A percentile compares a stretch with the other conserved stretches of the same genome.
phyloP scores from a whole-genome alignment of 352 stramenopile species.

The Elongisporangium undulatum region DNA sequence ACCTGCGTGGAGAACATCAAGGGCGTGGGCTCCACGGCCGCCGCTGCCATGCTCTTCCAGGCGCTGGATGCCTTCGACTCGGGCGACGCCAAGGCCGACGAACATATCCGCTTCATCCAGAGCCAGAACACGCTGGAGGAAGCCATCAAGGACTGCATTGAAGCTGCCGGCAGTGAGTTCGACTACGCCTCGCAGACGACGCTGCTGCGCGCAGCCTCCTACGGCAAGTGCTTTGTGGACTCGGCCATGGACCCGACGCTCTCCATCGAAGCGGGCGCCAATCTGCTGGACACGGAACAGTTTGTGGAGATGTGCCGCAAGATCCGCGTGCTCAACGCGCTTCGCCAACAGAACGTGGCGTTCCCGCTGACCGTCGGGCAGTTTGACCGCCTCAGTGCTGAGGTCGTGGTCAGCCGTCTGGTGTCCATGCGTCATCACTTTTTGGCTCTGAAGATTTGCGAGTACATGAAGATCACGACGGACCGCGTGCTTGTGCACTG shows the following conservation, averaged over 20 bases:
- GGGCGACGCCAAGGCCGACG: conserved; percentile 83
- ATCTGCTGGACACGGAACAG: conserved; percentile 62
- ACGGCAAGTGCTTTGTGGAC: conserved; percentile 88
- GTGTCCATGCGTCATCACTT: conserved; percentile 85
- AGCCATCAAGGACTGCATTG: conserved; percentile 86
- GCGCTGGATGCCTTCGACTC: conserved; percentile 87
- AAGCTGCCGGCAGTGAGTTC: conserved; percentile 84
- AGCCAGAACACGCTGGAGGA: conserved; percentile 73
- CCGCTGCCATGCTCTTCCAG: conserved; percentile 89
- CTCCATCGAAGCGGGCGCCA: conserved; percentile 13
- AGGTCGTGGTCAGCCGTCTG: conserved; percentile 84
- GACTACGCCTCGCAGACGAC: conserved; percentile 78
- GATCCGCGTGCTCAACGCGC: conserved; percentile 88
- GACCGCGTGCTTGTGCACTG: conserved; percentile 88
- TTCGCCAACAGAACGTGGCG: conserved; percentile 71
- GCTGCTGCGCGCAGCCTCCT: conserved; percentile 80
- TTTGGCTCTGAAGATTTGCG: conserved; percentile 88
- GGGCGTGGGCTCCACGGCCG: conserved; percentile 80
- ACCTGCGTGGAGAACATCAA: conserved; percentile 85
- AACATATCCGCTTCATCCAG: conserved; percentile 88
- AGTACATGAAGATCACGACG: conserved; percentile 85
- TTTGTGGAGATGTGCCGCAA: conserved; percentile 90
- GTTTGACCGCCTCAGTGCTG: conserved; percentile 77
- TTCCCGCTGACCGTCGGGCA: conserved; percentile 80
- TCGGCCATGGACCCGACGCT: conserved; percentile 41